Percentiles rank a stretch among this genome's conserved stretches.
Evolutionary conservation across 2,329 filamentous ascomycete species (phyloP).

Genomic region (Rutstroemia sp.): DNA sequence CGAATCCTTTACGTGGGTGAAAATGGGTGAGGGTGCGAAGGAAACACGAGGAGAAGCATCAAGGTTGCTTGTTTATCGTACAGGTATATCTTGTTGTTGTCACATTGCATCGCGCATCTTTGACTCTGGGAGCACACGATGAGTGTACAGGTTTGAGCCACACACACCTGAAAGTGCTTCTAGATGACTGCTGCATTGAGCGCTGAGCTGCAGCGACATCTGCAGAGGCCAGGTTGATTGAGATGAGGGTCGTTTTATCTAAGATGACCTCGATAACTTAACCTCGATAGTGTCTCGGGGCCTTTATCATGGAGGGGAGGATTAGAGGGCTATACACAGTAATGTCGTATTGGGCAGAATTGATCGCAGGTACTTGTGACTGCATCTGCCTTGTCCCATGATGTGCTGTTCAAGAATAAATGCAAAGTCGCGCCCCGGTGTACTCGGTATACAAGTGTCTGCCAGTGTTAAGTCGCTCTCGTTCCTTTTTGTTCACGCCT

Average conservation of each 20-base stretch:
- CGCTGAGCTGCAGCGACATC: too few species aligned
- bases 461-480: neutral
- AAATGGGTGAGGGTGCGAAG: too few species aligned
- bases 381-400: neutral
- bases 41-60: too few species aligned
- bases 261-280: neutral
- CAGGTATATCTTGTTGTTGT: too few species aligned
- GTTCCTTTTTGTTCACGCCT: too few species aligned
- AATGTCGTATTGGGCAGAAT: neutral
- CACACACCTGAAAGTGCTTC: neutral
- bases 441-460: neutral
- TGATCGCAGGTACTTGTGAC: too few species aligned
- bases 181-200: neutral
- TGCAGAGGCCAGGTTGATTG: neutral
- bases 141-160: too few species aligned
- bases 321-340: neutral
- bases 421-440: neutral
- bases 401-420: neutral
- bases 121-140: neutral
- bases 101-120: too few species aligned
- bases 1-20: too few species aligned
- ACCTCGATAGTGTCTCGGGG: neutral
- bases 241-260: neutral
- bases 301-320: neutral
- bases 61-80: too few species aligned